Evolutionary conservation across 2,329 filamentous ascomycete species (phyloP).

Genomic region (Cladosporium halotolerans): DNA sequence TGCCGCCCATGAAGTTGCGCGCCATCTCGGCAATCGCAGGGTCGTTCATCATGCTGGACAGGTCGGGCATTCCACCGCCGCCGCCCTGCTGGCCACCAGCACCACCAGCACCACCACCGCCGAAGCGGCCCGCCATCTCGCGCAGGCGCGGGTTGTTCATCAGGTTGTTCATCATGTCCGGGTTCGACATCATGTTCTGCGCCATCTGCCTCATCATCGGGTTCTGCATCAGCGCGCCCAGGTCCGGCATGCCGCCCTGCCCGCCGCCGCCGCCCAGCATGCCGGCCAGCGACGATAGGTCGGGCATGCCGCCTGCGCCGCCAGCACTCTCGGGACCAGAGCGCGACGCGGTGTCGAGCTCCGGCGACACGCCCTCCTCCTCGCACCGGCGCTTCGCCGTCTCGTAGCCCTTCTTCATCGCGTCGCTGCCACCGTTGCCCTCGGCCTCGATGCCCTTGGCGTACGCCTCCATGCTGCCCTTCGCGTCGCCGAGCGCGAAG

Average conservation of each 20-base stretch:
- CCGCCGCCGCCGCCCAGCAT: conserved; percentile 53
- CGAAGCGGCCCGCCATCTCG: conserved; percentile 79
- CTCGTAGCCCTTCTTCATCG: conserved; percentile 96
- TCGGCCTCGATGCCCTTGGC: conserved; percentile 87
- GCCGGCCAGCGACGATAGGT: conserved; percentile 35
- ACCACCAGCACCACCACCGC: conserved; percentile 39
- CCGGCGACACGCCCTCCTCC: conserved; percentile 54
- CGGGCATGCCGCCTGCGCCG: conserved; percentile 38
- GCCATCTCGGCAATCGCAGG: conserved; percentile 88
- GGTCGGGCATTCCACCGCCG: conserved; percentile 76
- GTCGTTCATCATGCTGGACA: conserved; percentile 81
- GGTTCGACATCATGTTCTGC: conserved; percentile 95
- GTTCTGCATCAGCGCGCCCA: conserved; percentile 86
- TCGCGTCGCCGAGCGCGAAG: conserved; percentile 85
- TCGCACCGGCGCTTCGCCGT: conserved; percentile 84
- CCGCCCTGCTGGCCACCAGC: conserved; percentile 29
- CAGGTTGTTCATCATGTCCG: conserved; percentile 80
- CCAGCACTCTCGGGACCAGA: conserved; percentile 13
- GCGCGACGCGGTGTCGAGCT: not conserved
- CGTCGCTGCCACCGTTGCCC: conserved; percentile 87
- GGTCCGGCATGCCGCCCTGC: conserved; percentile 76
- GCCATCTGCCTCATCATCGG: conserved; percentile 98
- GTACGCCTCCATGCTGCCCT: conserved; percentile 92
- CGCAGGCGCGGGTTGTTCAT: conserved; percentile 83
- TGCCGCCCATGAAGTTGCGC: conserved; percentile 61